phyloP scores from a whole-genome alignment of 352 stramenopile genomes.

The Phytopythium ostracodes region DNA sequence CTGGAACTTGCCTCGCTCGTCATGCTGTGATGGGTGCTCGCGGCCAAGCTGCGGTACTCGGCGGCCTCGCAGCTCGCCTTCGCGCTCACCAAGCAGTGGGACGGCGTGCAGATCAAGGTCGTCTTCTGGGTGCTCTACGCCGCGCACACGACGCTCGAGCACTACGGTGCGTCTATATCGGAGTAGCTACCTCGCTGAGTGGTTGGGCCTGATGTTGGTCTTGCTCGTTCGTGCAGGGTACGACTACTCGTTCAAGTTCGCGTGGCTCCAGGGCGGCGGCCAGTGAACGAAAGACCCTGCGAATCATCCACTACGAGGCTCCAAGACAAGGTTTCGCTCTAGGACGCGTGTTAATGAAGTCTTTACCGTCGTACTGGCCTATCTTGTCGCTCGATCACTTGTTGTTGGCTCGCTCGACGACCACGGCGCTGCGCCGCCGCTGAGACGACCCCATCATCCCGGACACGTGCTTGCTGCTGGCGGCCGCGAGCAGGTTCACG shows the following conservation, averaged over 20 bases:
- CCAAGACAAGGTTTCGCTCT: neutral
- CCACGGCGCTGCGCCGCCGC: conserved; percentile 12
- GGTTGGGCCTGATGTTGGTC: neutral
- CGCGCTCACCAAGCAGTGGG: conserved; percentile 25
- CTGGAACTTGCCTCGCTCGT: conserved; percentile 18
- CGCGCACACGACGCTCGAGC: conserved; percentile 21
- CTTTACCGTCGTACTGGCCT: neutral
- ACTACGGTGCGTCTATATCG: conserved; percentile 20
- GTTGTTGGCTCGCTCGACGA: neutral
- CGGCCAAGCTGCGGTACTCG: conserved; percentile 19
- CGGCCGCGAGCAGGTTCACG: conserved; percentile 39
- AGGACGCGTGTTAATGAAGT: neutral
- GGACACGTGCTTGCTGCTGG: conserved; percentile 13
- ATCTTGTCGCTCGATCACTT: neutral
- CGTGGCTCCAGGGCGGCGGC: neutral
- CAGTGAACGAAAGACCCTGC: neutral
- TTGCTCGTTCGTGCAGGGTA: neutral
- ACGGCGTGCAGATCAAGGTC: conserved; percentile 30
- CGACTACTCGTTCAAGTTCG: conserved; percentile 4
- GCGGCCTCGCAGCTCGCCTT: conserved; percentile 30
- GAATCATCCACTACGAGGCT: neutral
- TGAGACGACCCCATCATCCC: conserved; percentile 12
- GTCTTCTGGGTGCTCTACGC: conserved; percentile 41
- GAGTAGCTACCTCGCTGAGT: too few relatives aligned
- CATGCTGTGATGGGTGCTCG: conserved; percentile 12